Conservation (phyloP, 1,284 basidiomycete species). For the Papiliotrema fonsecae region DNA sequence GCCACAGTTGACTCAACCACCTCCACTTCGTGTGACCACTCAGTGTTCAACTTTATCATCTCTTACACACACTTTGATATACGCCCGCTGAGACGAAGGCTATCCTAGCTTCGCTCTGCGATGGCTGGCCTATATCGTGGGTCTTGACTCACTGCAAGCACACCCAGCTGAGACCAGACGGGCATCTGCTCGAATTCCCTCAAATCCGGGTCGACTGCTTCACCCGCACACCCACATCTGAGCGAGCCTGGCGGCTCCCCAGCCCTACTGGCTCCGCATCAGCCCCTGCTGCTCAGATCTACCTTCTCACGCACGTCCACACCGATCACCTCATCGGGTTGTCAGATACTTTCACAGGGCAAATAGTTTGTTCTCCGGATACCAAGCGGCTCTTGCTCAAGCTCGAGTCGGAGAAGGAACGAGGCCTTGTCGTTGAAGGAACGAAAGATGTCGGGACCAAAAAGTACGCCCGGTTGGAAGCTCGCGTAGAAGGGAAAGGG, state of each 20-base stretch:
- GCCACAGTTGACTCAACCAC: too few species aligned
- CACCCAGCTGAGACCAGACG: conserved; percentile 22
- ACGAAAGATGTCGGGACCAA: conserved; percentile 55
- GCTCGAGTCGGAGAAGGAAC: conserved; percentile 64
- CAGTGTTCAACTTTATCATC: too few species aligned
- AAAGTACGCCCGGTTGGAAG: conserved; percentile 65
- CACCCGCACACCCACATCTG: conserved; percentile 41
- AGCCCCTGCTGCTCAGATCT: conserved; percentile 56
- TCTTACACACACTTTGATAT: too few species aligned
- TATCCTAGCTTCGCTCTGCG: too few species aligned
- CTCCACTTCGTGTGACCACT: too few species aligned
- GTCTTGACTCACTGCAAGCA: not conserved
- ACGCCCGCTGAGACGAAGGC: too few species aligned
- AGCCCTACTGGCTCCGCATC: conserved; percentile 7
- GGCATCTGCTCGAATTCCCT: conserved; percentile 54
- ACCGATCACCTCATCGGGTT: conserved; percentile 60
- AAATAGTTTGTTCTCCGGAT: conserved; percentile 68
- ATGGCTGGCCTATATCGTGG: conserved; percentile 40
- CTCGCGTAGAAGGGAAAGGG: conserved; percentile 38
- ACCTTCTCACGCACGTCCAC: conserved; percentile 78
- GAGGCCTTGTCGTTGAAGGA: conserved; percentile 54
- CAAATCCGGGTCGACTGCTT: conserved; percentile 74
- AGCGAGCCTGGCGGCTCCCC: conserved; percentile 5
- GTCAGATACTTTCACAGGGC: conserved; percentile 35
- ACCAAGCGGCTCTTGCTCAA: conserved; percentile 75